Base-by-base conservation (phyloP, 306 rosid genomes). In the Fragaria ananassa region DNA sequence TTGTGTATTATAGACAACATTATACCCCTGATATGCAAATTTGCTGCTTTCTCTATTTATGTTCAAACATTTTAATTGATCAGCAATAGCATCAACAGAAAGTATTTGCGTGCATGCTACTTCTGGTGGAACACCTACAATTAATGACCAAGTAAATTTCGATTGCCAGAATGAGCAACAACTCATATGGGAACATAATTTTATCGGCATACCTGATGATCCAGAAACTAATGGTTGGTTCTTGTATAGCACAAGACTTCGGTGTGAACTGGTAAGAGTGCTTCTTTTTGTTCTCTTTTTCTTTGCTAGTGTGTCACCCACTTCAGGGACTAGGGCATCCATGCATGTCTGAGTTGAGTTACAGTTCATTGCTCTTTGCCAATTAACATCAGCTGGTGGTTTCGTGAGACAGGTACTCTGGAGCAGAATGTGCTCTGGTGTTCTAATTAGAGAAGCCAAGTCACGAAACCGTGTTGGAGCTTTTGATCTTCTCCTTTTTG, bases 401-500 rank as follows among this genome's bases (percentile, higher is more conserved):
- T 71, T 69, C 58, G 76, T 49, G 15, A 78, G 74, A 82, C 50
- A 76, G 64, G 78, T 76, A 66, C 47, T 54, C 65, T 74, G 75
- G 69, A 70, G 61, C 68, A 76, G 53, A 61, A 74, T 77, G 79
- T 54, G 76, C 69, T 66, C 75, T 65, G 74, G 66, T 45, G 79
- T 58, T 75, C 71, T 86, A 71, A 70, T 83, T 66, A 81, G 78
- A 68, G 88, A 80, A 81, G 82, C 72, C 57, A 19, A 74, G 71
- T 75, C 75, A 63, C 80, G 80, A 66, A 72, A 76, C 75, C 76
- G 85, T 35, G 76, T 66, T 56, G 83, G 76, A 81, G 69, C 76
- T 81, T 80, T 86, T 37, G 97, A 82, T 86, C 91, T 90, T 79
- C 83, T 90, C 84, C 80, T 74, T 21, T 70, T 79, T 53, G 72